Evolutionary conservation across 2,329 filamentous ascomycete species (phyloP), one percentile per base, ranked within the genome.

Genomic region (Fusarium vanettenii): DNA sequence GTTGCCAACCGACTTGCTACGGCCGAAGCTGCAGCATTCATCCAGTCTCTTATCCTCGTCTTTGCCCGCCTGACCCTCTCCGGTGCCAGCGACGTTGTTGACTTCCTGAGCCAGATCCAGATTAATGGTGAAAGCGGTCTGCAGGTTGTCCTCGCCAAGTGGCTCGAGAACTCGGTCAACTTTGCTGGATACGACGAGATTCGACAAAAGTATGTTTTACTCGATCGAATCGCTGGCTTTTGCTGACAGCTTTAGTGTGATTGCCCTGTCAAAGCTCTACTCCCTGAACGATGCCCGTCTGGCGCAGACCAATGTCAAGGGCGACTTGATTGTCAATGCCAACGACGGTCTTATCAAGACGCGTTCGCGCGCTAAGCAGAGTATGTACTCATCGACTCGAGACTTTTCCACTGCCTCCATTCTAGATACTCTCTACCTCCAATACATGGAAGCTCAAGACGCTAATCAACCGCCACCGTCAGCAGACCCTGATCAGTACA

Each of bases 141-240:
- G 9, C 91, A 95, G 73, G 92, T 98, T 27, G 97, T 99, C 5
- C 86, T 98, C 75, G 89, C 92, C 84, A 98, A 98, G 84, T 99
- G 97, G 97, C 87, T 99, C 1, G 97, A 98, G 85, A 98, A 98
- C 83, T 98, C 95, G 5, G 90, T 97, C 83, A 97, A 93, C 83
- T 99, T 99, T 84, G 95, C 95, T n/a, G 97, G 97, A 14, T 99
- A 98, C 78, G 95, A 98, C 79, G 96, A 98, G 83, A 98, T 98
- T 78, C 91, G 95, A 77, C 95, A 98, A 83, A 99, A 98, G 94
- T 95, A 86, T 83, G 92, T 86, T 18, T 4, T 25, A 9, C 2
- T 31, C 25, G 20, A 33, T 20, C 6, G 13, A 3, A 20, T n/a
- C 0, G 27, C 31, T 20, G 43, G 7, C 27, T 10, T 35, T 20